A percentile compares a stretch with the other conserved stretches of the same genome.
These are phyloP conservation scores for Purpureocillium lavendulum DNA, from an alignment of 2,329 filamentous ascomycete genomes.

Conservation along the genomic window DNA sequence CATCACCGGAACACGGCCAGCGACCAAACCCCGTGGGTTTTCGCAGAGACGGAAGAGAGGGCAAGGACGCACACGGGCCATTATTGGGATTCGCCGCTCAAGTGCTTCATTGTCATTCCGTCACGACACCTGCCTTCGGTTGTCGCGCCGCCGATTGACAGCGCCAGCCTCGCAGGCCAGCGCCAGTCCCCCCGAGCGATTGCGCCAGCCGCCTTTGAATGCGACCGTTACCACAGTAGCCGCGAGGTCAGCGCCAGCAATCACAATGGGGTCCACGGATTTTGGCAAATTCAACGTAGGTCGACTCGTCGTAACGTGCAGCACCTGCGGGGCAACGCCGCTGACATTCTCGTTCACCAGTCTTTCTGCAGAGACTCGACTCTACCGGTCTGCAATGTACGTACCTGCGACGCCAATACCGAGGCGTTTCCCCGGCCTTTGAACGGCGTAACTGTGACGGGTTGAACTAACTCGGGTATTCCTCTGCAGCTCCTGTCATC, in stretches of 20 bases:
- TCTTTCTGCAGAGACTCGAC: conserved; percentile 79
- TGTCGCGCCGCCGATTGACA: too few species aligned
- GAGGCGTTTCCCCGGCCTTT: not conserved
- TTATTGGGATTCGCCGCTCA: too few species aligned
- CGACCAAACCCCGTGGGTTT: too few species aligned
- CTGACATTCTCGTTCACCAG: conserved; percentile 34
- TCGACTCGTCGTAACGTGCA: not conserved
- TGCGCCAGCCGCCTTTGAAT: not conserved
- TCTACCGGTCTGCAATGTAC: conserved; percentile 74
- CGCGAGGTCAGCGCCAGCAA: conserved; percentile 12
- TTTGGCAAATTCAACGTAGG: conserved; percentile 54
- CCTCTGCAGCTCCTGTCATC: conserved; percentile 42
- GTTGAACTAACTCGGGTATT: conserved; percentile 2
- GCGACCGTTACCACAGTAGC: not conserved
- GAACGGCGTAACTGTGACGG: conserved; percentile 6
- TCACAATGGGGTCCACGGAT: conserved; percentile 50
- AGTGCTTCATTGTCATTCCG: too few species aligned
- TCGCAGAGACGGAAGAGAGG: too few species aligned
- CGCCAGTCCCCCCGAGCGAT: too few species aligned
- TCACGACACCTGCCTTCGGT: too few species aligned
- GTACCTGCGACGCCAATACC: conserved; percentile 2
- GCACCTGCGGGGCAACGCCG: conserved; percentile 4
- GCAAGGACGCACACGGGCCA: too few species aligned
- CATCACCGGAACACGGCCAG: too few species aligned
- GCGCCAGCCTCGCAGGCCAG: too few species aligned